Evolutionary conservation across 805 yeast species (phyloP).

Genomic region (Kregervanrija delftensis): DNA sequence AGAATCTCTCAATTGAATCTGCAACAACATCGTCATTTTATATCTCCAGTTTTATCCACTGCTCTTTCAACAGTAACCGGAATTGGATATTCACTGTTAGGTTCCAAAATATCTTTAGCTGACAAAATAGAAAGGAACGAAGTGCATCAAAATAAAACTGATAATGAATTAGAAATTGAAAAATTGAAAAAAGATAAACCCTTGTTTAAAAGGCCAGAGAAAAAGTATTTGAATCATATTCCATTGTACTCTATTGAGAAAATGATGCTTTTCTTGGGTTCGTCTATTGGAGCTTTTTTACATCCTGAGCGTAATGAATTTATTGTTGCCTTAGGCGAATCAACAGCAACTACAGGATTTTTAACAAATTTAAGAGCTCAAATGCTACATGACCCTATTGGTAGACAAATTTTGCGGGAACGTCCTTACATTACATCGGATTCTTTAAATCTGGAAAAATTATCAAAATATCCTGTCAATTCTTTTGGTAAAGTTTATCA

Average conservation of each 20-base stretch:
- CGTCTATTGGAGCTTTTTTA: constrained; percentile 69
- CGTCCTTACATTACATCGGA: constrained; percentile 78
- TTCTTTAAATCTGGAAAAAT: constrained; percentile 54
- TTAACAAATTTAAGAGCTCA: constrained; percentile 53
- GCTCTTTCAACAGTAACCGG: constrained; percentile 14
- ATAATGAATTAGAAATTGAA: constrained; percentile 22
- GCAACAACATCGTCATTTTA: too few species aligned
- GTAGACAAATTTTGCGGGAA: constrained; percentile 71
- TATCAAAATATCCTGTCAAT: constrained; percentile 54
- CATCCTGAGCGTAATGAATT: constrained; percentile 74
- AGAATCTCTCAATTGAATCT: too few species aligned
- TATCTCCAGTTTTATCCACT: background rate
- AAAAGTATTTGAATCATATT: constrained; percentile 69
- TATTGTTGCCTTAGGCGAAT: constrained; percentile 83
- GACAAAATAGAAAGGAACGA: constrained; percentile 50
- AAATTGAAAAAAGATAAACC: constrained; percentile 13
- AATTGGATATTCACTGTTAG: constrained; percentile 10
- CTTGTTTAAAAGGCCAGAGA: constrained; percentile 32
- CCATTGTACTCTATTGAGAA: constrained; percentile 65
- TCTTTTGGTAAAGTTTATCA: constrained; percentile 78
- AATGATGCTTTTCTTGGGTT: constrained; percentile 54
- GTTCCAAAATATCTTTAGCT: constrained; percentile 48
- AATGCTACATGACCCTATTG: constrained; percentile 72
- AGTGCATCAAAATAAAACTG: constrained; percentile 30
- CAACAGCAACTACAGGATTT: constrained; percentile 71